These are phyloP conservation scores for Delonix regia DNA, from an alignment of 306 rosid species.

Conservation along the genomic window DNA sequence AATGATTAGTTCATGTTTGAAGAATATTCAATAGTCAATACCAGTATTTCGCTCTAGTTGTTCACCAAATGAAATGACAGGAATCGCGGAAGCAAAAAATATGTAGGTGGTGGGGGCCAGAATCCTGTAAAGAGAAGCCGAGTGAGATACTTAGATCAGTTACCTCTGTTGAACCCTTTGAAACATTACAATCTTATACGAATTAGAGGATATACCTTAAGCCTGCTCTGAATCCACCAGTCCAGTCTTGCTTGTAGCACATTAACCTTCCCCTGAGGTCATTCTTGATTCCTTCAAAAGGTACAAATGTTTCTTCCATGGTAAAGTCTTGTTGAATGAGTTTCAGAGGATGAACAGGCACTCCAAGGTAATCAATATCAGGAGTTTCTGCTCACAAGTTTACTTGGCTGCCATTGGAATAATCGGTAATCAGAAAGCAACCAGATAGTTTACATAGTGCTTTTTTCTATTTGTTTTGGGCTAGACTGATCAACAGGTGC, in stretches of 20 bases:
- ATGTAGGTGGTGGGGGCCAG: slow-evolving; percentile 72
- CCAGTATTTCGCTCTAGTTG: slow-evolving; percentile 60
- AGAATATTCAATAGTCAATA: slow-evolving; percentile 39
- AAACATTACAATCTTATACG: slow-evolving; percentile 8
- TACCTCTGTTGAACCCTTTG: background rate
- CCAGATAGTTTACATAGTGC: slow-evolving; percentile 50
- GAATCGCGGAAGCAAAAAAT: slow-evolving; percentile 69
- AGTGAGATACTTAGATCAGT: background rate
- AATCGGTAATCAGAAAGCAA: background rate
- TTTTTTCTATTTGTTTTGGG: background rate
- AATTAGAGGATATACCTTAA: slow-evolving; percentile 51
- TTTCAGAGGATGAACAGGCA: background rate
- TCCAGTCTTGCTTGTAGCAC: slow-evolving; percentile 96
- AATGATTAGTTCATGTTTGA: background rate
- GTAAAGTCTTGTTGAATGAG: background rate
- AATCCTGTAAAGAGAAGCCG: slow-evolving; percentile 42
- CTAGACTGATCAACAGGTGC: slow-evolving; percentile 24
- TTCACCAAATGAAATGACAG: slow-evolving; percentile 66
- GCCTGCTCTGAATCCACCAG: slow-evolving; percentile 77
- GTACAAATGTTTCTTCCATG: slow-evolving; percentile 88
- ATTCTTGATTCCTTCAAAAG: slow-evolving; percentile 83
- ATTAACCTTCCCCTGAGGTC: slow-evolving; percentile 76
- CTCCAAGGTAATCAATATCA: slow-evolving; percentile 28
- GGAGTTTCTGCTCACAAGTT: background rate
- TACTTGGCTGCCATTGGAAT: slow-evolving; percentile 41